Percentiles rank a stretch among this genome's conserved stretches.
Conservation (phyloP, 768 basidiomycete species). For the Leccinum rimulosum region DNA sequence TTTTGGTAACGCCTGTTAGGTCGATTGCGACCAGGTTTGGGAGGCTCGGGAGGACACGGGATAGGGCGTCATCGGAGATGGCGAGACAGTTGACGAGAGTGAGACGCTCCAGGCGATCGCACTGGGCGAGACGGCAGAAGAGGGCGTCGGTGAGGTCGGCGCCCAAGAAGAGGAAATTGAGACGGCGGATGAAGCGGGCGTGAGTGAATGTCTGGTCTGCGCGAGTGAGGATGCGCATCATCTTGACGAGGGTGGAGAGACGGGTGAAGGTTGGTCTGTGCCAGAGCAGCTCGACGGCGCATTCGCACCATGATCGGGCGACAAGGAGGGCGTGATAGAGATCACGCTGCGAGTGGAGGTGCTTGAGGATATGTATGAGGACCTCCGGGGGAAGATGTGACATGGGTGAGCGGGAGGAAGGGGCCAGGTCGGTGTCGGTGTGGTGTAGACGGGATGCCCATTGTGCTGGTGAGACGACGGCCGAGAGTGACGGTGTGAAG, state of each 20-base stretch:
- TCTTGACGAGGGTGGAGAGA: conserved; percentile 67
- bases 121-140: conserved; percentile 66
- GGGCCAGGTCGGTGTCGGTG: conserved; percentile 30
- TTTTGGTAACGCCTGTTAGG: conserved; percentile 67
- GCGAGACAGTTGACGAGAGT: conserved; percentile 78
- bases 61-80: conserved; percentile 63
- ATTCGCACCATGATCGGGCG: conserved; percentile 92
- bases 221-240: conserved; percentile 67
- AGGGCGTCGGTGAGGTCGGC: conserved; percentile 69
- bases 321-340: conserved; percentile 76
- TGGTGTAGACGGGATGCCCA: conserved; percentile 44
- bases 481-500: conserved; percentile 35
- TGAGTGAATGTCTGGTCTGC: conserved; percentile 82
- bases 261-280: conserved; percentile 80
- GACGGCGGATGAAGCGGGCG: conserved; percentile 80
- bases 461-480: conserved; percentile 61
- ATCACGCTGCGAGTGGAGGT: conserved; percentile 72
- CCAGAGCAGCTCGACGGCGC: conserved; percentile 93
- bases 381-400: conserved; percentile 83
- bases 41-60: conserved; percentile 63
- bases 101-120: conserved; percentile 82
- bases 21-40: conserved; percentile 85
- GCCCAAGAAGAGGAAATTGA: conserved; percentile 81
- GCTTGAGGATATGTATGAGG: conserved; percentile 87
- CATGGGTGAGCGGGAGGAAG: conserved; percentile 50